A percentile compares a stretch with the other conserved stretches of the same genome.
These are phyloP conservation scores for Coriaria nepalensis DNA, from an alignment of 306 rosid genomes.

Conservation along the genomic window DNA sequence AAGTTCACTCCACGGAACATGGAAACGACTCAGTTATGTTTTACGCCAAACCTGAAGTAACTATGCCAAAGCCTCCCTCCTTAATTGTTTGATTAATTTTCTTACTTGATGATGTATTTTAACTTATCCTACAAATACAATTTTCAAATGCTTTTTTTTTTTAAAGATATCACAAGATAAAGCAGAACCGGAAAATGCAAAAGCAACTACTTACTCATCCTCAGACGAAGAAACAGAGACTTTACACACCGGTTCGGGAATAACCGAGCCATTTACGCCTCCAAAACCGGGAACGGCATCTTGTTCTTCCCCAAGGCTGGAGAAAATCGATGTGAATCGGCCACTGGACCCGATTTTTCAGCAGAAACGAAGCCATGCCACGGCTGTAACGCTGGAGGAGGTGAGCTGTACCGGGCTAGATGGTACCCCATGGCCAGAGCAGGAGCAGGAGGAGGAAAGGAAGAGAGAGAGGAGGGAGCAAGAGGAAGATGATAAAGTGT, in stretches of 20 bases:
- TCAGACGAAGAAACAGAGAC: conserved; percentile 13
- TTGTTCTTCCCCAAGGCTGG: conserved; percentile 33
- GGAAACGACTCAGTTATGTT: conserved; percentile 29
- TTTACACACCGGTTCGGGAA: too few relatives aligned
- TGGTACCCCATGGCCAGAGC: conserved; percentile 55
- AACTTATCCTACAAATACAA: too few relatives aligned
- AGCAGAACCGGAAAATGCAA: conserved; percentile 3
- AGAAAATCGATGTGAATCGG: conserved; percentile 30
- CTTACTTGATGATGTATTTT: too few relatives aligned
- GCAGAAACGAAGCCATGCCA: conserved; percentile 25
- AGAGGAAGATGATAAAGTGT: conserved; percentile 25
- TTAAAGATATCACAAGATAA: conserved; percentile 22
- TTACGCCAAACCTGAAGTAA: conserved; percentile 27
- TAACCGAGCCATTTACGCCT: conserved; percentile 4
- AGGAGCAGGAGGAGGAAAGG: conserved; percentile 8
- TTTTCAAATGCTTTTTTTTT: background rate
- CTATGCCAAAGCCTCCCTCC: background rate
- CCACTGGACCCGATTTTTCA: conserved; percentile 33
- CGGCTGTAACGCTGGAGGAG: conserved; percentile 22
- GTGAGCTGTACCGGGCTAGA: conserved; percentile 47
- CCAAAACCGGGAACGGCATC: conserved; percentile 25
- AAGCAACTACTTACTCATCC: too few relatives aligned
- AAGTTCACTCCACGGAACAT: conserved; percentile 36
- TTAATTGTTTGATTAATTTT: background rate
- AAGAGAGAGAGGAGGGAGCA: conserved; percentile 4